Base-by-base conservation (phyloP, 1,284 basidiomycete genomes). In the Chalciporus sp. region DNA sequence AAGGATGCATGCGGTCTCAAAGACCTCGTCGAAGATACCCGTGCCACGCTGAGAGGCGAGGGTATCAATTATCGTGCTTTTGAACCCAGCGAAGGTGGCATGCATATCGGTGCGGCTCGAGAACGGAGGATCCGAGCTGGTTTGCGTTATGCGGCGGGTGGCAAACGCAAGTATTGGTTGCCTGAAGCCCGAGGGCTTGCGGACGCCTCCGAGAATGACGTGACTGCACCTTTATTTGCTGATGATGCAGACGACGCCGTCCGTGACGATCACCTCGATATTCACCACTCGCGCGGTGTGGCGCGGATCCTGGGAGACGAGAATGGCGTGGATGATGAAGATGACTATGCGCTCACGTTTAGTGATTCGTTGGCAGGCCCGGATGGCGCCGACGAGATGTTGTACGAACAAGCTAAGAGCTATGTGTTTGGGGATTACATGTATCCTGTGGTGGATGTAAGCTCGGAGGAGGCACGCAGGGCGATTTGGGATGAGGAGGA, bases 21-120 rank as follows among this genome's bases (percentile, higher is more conserved):
- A 59, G 97, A 99, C 66, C 91, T 99, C 31, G 75, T 92, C 51
- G 87, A 92, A 63, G 96, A 99, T 71, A 84, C 83, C 12, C 86
- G 91, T 59, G 78, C 85, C 12, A 99, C 96, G 0, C 76, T 98
- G 9, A 80, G 84, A 16, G 96, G 96, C 2, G 84, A 90, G 59
- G 93, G 94, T 1, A 95, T 98, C 79, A 92, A 92, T 47, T 99
- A 99, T 72, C 88, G 94, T 53, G 90, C 91, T 37, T 98, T 96
- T 67, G 96, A 99, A 67, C 95, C 96, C 1, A 92, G 90, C 37
- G 94, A 98, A 68, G 95, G 95, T 1, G 86, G 86, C 46, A 86
- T 98, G 63, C 96, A 99, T 64, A 83, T 92, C 58, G 94, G 94
- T 17, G 78, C 80, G 3, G 94, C 91, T 0, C 78, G 94, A 20